Evolutionary conservation across 2,329 filamentous ascomycete genomes (phyloP).

Genomic region (Aspergillus ruber): DNA sequence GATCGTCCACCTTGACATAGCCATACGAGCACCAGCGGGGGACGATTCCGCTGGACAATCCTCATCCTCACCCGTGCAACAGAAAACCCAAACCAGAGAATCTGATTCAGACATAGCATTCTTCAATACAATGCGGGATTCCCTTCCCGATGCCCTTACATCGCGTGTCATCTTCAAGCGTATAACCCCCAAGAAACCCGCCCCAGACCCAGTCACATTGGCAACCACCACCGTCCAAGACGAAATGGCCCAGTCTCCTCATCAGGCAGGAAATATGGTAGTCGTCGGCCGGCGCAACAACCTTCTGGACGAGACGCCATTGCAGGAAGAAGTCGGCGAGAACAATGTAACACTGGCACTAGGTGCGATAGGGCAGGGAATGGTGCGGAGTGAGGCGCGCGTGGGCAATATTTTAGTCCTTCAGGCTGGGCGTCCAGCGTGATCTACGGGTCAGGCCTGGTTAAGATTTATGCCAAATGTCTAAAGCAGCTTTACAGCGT

Average conservation of each 20-base stretch:
- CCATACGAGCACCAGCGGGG: conserved; percentile 1
- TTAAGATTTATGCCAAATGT: no score
- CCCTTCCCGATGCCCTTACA: conserved; percentile 46
- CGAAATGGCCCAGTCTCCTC: conserved; percentile 55
- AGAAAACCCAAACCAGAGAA: conserved; percentile 2
- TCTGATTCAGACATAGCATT: conserved; percentile 47
- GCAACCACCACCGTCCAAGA: conserved; percentile 50
- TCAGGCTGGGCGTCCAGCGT: conserved; percentile 45
- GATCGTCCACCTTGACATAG: conserved; percentile 54
- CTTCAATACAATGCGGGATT: conserved; percentile 52
- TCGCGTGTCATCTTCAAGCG: conserved; percentile 52
- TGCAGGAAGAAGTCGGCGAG: conserved; percentile 33
- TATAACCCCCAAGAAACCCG: conserved; percentile 32
- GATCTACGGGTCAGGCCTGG: no score
- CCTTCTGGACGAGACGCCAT: conserved; percentile 9
- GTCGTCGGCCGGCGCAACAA: conserved; percentile 53
- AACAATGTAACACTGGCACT: conserved; percentile 21
- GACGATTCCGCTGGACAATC: not conserved
- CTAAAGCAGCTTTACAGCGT: no score
- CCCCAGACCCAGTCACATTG: conserved; percentile 35
- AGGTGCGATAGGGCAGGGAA: conserved; percentile 27
- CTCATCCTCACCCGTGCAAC: not conserved
- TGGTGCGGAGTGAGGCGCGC: conserved; percentile 53
- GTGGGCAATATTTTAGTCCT: conserved; percentile 64
- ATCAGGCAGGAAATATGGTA: conserved; percentile 65